phyloP scores from a whole-genome alignment of 2,329 filamentous ascomycete species.

The Biscogniauxia sp. region DNA sequence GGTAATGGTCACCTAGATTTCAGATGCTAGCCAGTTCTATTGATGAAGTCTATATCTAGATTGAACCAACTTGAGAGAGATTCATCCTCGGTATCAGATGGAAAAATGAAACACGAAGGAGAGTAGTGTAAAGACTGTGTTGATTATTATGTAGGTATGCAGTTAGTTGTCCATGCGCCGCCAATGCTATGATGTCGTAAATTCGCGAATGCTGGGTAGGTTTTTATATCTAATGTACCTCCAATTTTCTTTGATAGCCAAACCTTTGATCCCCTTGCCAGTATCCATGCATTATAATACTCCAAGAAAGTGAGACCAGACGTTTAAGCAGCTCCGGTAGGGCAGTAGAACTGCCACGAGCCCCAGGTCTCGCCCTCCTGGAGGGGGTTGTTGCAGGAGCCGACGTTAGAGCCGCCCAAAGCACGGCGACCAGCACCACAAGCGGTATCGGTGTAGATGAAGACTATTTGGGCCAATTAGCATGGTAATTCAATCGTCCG shows the following conservation, averaged over 20 bases:
- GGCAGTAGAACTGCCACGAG: slow-evolving; percentile 18
- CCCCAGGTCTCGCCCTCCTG: slow-evolving; percentile 4
- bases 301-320: neutral
- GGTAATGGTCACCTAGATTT: too few species aligned
- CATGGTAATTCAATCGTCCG: neutral
- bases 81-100: neutral
- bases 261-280: neutral
- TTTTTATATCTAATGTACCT: neutral
- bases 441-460: slow-evolving; percentile 14
- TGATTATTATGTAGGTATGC: neutral
- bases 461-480: slow-evolving; percentile 11
- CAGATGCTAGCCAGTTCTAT: too few species aligned
- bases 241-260: neutral
- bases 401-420: neutral
- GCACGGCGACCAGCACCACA: slow-evolving; percentile 10
- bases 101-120: neutral
- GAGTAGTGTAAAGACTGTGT: neutral
- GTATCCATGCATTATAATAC: neutral
- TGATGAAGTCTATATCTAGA: too few species aligned
- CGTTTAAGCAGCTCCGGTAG: neutral
- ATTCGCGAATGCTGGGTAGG: neutral
- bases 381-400: slow-evolving; percentile 9
- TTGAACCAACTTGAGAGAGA: too few species aligned
- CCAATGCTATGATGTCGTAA: neutral
- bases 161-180: neutral